Conservation (phyloP, 2,329 filamentous ascomycete species). For the Metarhizium guizhouense region DNA sequence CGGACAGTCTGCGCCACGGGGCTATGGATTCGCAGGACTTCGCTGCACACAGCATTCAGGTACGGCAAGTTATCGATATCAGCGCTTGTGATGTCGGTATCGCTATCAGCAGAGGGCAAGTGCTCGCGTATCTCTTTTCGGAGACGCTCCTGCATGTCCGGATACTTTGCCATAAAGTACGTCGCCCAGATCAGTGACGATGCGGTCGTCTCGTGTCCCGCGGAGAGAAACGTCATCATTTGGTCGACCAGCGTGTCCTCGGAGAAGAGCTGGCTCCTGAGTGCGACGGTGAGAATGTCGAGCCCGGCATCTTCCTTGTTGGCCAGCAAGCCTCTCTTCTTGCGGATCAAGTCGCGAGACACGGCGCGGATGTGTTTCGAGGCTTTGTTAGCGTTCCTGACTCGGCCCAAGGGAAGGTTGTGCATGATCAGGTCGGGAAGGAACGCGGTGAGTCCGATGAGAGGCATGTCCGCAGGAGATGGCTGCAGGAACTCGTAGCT, state of each 20-base stretch:
- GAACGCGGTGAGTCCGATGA: conserved; percentile 7
- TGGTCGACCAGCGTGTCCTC: conserved; percentile 31
- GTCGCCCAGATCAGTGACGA: conserved; percentile 30
- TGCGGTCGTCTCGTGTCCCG: conserved; percentile 36
- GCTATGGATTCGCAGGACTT: conserved; percentile 31
- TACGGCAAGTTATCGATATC: conserved; percentile 17
- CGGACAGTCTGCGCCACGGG: conserved; percentile 25
- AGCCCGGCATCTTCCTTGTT: conserved; percentile 18
- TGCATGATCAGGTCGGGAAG: conserved; percentile 7
- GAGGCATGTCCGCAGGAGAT: conserved; percentile 2
- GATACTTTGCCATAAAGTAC: conserved; percentile 27
- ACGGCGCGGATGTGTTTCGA: conserved; percentile 18
- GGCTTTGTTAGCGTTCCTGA: conserved; percentile 15
- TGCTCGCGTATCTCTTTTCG: conserved; percentile 27
- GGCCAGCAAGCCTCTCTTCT: conserved; percentile 14
- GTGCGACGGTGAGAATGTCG: conserved; percentile 29
- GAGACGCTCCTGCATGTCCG: conserved; percentile 27
- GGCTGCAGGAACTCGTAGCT: conserved; percentile 20
- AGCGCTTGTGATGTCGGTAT: conserved; percentile 1
- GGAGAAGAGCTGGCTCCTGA: conserved; percentile 21
- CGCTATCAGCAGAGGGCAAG: conserved; percentile 22
- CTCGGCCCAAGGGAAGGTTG: conserved; percentile 6
- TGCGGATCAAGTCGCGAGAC: conserved; percentile 22
- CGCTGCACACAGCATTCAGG: conserved; percentile 32
- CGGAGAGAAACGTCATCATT: conserved; percentile 31